Evolutionary conservation across 1,284 basidiomycete species (phyloP), one percentile per base, ranked within the genome.

Genomic region (Rhodofomes roseus): DNA sequence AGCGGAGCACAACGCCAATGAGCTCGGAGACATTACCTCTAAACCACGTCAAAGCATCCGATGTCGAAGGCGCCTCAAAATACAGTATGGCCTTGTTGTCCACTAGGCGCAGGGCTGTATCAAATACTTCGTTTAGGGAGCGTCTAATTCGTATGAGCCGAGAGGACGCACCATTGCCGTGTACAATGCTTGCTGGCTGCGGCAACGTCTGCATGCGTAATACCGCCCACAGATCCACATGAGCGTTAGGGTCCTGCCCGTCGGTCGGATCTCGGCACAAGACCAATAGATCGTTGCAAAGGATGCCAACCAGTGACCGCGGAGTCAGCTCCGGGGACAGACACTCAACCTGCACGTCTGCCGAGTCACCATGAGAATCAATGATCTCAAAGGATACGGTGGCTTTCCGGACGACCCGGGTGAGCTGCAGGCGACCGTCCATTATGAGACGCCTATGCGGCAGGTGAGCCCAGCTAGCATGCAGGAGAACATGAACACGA

Each of bases 71-170:
- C 51, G 90, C 91, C 70, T 92, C 90, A 68, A 98, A 93, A 75
- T 98, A 98, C 58, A 96, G 79, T 64, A 98, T 94, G 7, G 94
- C 94, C 76, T 92, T 92, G 73, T 92, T 90, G 68, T 94, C 92
- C 56, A 92, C 88, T 59, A 93, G 80, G 44, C 92, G 88, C 54
- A 93, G 81, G 57, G 87, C 92, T 93, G 62, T 39, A 44, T n/a
- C 25, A 58, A 36, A 53, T 27, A 36, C 9, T 27, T 14, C 16
- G 54, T 25, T 36, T 5, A 58, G 55, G 18, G 23, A 64, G 20
- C 41, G 46, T 23, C 29, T n/a, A 37, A 18, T 37, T 31, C 39
- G 29, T 36, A 7, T 16, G 3, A 27, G 63, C 52, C 69, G 67
- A 65, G 66, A 70, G 63, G 63, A 69, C 85, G 70, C 66, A 93